Base-by-base conservation (phyloP, 768 basidiomycete species). In the Kwoniella sp. region DNA sequence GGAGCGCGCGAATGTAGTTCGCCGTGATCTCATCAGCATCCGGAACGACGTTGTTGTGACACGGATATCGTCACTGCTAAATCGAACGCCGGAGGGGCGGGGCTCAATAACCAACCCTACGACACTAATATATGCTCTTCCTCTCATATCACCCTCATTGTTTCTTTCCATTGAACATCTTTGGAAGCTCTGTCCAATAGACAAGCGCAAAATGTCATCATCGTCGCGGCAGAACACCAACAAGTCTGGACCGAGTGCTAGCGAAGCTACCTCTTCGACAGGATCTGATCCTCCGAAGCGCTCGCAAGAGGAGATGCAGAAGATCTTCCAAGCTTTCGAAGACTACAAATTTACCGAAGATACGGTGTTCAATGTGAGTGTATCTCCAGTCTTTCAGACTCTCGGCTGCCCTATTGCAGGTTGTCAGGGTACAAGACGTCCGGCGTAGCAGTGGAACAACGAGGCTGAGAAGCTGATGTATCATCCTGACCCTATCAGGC, bases 291-390 rank as follows among this genome's bases (percentile, higher is more conserved):
- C 34, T 5, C 34, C 34, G 41, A 45, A 45, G 20, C 41, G 54
- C 2, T 55, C 29, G n/a, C 23, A 9, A 4, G 31, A 55, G n/a
- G 54, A 28, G 28, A 25, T 30, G n/a, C 23, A 34, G 9, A 25
- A 55, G 54, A 34, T 72, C 13, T 69, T 66, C 28, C 57, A 69
- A 20, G 73, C 69, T 22, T 74, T 74, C 60, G 71, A 72, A 48
- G 28, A 57, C n/a, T 74, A 74, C 57, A 65, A 63, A 50, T 74
- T 74, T 38, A 69, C 70, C 11, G 63, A 74, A 38, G 73, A 74
- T 59, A 58, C 65, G n/a, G 61, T 67, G 17, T 74, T 74, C 60
- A 67, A 63, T 37, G 73, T 74, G 48, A 55, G 73, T 65, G 22
- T 20, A 45, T 34, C 13, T 34, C 34, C 7, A 34, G 34, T 34